Evolutionary conservation across 257 asterid genomes (phyloP), one percentile per base, ranked within the genome.

Genomic region (Solanum okadae): DNA sequence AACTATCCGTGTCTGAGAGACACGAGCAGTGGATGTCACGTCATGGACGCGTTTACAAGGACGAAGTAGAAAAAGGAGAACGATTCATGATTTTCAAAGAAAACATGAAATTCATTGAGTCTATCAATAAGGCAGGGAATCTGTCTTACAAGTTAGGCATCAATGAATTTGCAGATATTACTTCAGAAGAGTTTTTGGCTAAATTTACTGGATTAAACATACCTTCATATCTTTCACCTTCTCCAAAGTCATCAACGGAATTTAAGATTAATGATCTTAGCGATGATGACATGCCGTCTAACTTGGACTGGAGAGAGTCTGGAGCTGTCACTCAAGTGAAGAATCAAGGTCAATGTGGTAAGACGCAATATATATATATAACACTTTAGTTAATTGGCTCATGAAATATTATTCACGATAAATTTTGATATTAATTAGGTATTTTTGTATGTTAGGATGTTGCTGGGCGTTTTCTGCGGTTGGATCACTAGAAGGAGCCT

Each of bases 91-190:
- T 92, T 82, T 92, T 93, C 87, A 91, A 91, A 86, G 90, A 86
- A 1, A 93, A 92, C 25, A 71, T 91, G 15, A 87, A 91, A 52
- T 88, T 70, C 85, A 88, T 92, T 3, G 91, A 92, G 25, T 89
- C 88, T 8, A 83, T 91, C 79, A 92, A 93, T 31, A 77, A 71
- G 46, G 92, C 56, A 56, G 92, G 90, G 3, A 83, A 37, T 78
- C 29, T 79, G 73, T 83, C 92, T 7, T 90, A 93, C 88, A 72
- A 89, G 87, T 90, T 91, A 13, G 89, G 87, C 10, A 84, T 90
- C 22, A 93, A 92, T 31, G 37, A 88, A 87, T 92, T 90, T 81
- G 92, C 94, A 18, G 95, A 92, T 91, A 35, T 91, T 67, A 92
- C 88, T 0, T 86, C 78, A 3, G 92, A 93, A 23, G 92, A 93